These are phyloP conservation scores for Antitrichia curtipendula DNA, from an alignment of 225 moss, liverwort and hornwort genomes.

Conservation along the genomic window DNA sequence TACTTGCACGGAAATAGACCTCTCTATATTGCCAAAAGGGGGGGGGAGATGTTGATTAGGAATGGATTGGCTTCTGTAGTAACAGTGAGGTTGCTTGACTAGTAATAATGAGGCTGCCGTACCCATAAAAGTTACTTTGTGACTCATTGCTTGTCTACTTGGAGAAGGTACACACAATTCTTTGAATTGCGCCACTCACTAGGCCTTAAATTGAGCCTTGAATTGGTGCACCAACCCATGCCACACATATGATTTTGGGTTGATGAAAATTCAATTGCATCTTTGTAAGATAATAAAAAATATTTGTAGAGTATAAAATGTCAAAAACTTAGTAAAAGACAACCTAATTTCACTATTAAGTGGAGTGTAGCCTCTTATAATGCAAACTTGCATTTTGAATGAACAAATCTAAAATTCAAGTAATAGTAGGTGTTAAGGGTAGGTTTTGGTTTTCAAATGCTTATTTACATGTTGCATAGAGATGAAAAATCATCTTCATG, in stretches of 20 bases:
- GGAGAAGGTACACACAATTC: too few relatives aligned
- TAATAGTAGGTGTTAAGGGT: fast-evolving
- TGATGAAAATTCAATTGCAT: too few relatives aligned
- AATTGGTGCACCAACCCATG: background rate
- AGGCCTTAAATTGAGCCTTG: too few relatives aligned
- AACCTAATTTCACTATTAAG: background rate
- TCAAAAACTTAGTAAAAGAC: fast-evolving
- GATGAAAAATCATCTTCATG: background rate
- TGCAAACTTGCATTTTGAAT: background rate
- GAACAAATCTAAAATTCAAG: too few relatives aligned
- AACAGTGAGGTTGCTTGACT: too few relatives aligned
- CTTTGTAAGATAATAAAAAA: fast-evolving
- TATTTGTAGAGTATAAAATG: background rate
- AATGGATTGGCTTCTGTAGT: too few relatives aligned
- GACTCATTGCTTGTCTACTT: fast-evolving
- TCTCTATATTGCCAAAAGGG: too few relatives aligned
- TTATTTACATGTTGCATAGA: background rate
- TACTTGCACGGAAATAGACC: too few relatives aligned
- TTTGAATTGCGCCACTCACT: too few relatives aligned
- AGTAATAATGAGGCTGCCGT: too few relatives aligned
- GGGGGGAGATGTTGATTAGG: too few relatives aligned
- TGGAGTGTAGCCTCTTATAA: background rate
- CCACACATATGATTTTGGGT: too few relatives aligned
- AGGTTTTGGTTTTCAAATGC: background rate
- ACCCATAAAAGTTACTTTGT: background rate